These are phyloP conservation scores for Penicillium sp. DNA, from an alignment of 2,329 filamentous ascomycete genomes.

Conservation along the genomic window DNA sequence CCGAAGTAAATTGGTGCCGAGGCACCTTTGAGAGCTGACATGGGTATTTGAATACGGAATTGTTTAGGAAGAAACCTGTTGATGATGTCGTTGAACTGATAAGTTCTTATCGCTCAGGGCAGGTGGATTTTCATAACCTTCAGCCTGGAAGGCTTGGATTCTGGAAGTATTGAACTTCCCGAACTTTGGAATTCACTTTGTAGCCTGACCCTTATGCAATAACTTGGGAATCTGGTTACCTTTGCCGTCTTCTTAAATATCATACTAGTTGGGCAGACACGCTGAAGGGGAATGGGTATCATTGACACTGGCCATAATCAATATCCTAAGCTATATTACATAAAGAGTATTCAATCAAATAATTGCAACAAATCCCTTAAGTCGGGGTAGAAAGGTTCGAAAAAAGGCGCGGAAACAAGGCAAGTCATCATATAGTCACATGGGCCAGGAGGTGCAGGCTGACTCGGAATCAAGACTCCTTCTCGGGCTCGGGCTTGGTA, in stretches of 20 bases:
- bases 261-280: too few relatives aligned
- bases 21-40: constrained; percentile 34
- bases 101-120: constrained; percentile 7
- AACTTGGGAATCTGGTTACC: too few relatives aligned
- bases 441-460: not conserved
- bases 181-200: not conserved
- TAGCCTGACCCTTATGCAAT: too few relatives aligned
- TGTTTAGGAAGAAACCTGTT: not conserved
- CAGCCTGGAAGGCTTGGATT: too few relatives aligned
- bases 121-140: too few relatives aligned
- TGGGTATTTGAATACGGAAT: constrained; percentile 11
- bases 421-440: constrained; percentile 10
- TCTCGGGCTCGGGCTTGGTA: constrained; percentile 12
- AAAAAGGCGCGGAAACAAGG: not conserved
- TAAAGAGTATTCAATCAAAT: constrained; percentile 11
- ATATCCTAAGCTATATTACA: constrained; percentile 27
- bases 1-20: constrained; percentile 64
- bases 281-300: constrained; percentile 22
- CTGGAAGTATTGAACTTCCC: too few relatives aligned
- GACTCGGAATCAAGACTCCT: constrained; percentile 4
- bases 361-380: not conserved
- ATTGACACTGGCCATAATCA: constrained; percentile 28
- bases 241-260: too few relatives aligned
- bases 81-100: constrained; percentile 6
- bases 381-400: not conserved